Conservation (phyloP, 768 basidiomycete genomes). For the Calocera viscosa region DNA sequence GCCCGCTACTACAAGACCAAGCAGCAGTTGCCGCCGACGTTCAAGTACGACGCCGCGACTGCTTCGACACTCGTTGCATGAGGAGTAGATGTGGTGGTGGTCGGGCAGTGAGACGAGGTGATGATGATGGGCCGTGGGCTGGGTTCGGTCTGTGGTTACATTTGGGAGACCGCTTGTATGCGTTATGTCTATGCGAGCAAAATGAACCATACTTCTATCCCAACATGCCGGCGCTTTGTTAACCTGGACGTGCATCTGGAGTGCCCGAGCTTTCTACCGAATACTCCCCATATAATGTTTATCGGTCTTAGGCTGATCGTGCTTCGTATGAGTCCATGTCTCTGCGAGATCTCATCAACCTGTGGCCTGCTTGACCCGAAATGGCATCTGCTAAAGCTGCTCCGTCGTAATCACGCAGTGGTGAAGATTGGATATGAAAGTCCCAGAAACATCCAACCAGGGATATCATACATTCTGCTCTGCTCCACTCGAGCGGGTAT, state of each 20-base stretch:
- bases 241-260: no score
- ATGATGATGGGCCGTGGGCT: background rate
- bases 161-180: background rate
- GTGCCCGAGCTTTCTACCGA: no score
- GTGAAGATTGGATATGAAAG: background rate
- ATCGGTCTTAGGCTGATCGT: no score
- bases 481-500: background rate
- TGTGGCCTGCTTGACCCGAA: no score
- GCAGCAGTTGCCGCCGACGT: conserved; percentile 93
- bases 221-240: background rate
- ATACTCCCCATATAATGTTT: no score
- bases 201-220: conserved; percentile 9
- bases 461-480: conserved; percentile 6
- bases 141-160: background rate
- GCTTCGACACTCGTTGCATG: conserved; percentile 84
- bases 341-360: no score
- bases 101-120: background rate
- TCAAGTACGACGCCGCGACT: conserved; percentile 96
- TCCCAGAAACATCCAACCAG: background rate
- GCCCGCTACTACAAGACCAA: conserved; percentile 98
- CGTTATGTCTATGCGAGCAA: conserved; percentile 6
- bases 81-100: conserved; percentile 17
- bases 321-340: no score
- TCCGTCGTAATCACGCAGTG: no score
- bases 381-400: no score